Base-by-base conservation (phyloP, 2,329 filamentous ascomycete genomes). In the Hyphodiscus sp. region DNA sequence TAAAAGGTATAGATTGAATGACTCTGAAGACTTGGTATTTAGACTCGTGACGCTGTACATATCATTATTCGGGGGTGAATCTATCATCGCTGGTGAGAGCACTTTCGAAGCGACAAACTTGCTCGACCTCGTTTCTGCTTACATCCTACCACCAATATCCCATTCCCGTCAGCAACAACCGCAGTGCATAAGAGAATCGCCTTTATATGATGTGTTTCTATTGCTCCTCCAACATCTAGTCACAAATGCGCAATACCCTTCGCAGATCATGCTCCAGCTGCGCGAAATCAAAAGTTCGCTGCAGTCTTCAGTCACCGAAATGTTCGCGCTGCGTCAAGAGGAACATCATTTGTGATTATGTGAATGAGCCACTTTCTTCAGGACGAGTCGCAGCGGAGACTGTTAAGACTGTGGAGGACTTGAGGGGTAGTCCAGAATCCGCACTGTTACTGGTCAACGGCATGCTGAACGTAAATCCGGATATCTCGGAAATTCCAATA, bases 201-300 rank as follows among this genome's bases (percentile, higher is more conserved):
- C 16, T 13, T 10, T 13, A n/a, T 13, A 38, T 5, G 33, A 38
- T 38, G 33, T n/a, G 16, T 38, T 38, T 38, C 33, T 38, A 38
- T 13, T 13, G 33, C 16, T 38, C 11, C 16, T 38, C 16, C 13
- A n/a, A 13, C 16, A 13, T 38, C 33, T 38, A 15, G 33, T 38
- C 33, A 38, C 33, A 56, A 54, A 82, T 82, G 78, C 76, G 74
- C 63, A 70, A 68, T 58, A 79, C 77, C n/a, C 77, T 82, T 52
- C 77, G 79, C 44, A 69, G 79, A 58, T 81, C 79, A 9, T 82
- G 79, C 67, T 70, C 71, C 58, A 73, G 78, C 16, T 82, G 79
- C 61, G 78, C 77, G 43, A 79, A 73, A 61, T 71, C 76, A 4
- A 82, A 82, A 60, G 72, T 77, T 57, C 74, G 76, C 54, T 82